A percentile compares a stretch with the other conserved stretches of the same genome.
Evolutionary conservation across 148 eudicot species (phyloP).

Genomic region (Vaccinium vitisidaea): DNA sequence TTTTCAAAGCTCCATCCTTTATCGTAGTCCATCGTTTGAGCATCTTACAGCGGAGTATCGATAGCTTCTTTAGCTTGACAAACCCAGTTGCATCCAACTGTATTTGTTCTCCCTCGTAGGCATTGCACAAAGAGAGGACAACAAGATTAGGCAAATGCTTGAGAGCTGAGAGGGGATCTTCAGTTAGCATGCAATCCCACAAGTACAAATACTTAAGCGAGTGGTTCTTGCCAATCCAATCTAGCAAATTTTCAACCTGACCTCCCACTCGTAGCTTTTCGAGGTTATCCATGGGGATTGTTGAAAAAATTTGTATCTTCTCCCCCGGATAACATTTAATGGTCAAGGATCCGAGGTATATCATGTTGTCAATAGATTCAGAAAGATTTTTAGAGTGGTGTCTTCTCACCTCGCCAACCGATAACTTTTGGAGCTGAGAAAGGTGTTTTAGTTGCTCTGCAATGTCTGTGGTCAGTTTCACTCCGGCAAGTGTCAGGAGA

Average conservation of each 20-base stretch:
- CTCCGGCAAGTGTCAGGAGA: neutral
- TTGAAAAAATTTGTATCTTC: neutral
- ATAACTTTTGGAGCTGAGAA: neutral
- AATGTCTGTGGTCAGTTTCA: neutral
- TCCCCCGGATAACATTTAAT: neutral
- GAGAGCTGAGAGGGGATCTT: neutral
- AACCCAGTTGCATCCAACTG: neutral
- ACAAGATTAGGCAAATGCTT: neutral
- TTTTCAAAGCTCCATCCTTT: neutral
- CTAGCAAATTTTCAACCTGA: neutral
- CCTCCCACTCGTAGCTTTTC: neutral
- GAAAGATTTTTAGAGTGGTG: neutral
- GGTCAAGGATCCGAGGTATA: neutral
- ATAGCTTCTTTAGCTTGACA: neutral
- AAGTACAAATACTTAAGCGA: neutral
- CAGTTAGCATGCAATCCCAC: neutral
- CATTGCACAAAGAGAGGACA: neutral
- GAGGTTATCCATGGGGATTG: rapidly evolving
- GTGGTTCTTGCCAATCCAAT: neutral
- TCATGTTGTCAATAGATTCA: neutral
- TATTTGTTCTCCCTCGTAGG: neutral
- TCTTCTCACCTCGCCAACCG: too few relatives aligned
- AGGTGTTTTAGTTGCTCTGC: neutral
- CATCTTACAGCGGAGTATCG: neutral
- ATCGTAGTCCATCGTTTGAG: neutral